Evolutionary conservation across 805 yeast species (phyloP), one percentile per base, ranked within the genome.

Genomic region (Komagataella kurtzmanii): DNA sequence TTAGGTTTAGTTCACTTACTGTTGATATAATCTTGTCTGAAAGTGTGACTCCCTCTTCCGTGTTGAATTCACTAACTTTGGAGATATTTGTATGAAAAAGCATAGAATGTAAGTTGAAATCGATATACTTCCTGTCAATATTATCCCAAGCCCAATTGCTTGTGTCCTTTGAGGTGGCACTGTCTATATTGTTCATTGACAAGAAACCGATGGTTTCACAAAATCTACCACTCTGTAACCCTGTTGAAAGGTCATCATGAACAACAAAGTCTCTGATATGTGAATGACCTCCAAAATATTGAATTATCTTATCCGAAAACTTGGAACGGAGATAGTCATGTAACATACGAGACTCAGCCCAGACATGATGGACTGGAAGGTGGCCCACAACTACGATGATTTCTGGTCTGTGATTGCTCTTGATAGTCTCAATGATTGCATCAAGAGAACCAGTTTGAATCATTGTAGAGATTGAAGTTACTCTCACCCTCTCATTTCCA

Each of bases 141-240:
- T 58, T 53, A 49, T 61, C 43, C 23, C 57, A 24, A 46, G 44
- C 49, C 53, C 50, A 50, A 40, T 51, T 48, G 24, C 21, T 30
- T 18, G 24, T 18, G 52, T 23, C 24, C 3, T 46, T 21, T 21
- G 21, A 30, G 36, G 19, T 36, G 24, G 46, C 49, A 12, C 18
- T 21, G 45, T 44, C 14, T 46, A 67, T 54, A 24, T 64, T 50
- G 54, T 74, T 70, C 19, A 88, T 67, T 23, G 95, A 79, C 10
- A 85, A 65, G 75, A 89, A 91, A 0, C 98, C 98, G n/a, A 86
- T 76, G 0, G 98, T 91, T 63, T 91, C 98, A 61, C 95, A 79
- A 62, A 86, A 91, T 49, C 97, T 72, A 0, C 98, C 98, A 62
- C 96, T 86, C 67, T 91, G 96, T n/a, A 91, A 65, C 0, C 83